A percentile compares a stretch with the other conserved stretches of the same genome.
Evolutionary conservation across 805 yeast species (phyloP).

Genomic region (Zygosaccharomyces rouxii): DNA sequence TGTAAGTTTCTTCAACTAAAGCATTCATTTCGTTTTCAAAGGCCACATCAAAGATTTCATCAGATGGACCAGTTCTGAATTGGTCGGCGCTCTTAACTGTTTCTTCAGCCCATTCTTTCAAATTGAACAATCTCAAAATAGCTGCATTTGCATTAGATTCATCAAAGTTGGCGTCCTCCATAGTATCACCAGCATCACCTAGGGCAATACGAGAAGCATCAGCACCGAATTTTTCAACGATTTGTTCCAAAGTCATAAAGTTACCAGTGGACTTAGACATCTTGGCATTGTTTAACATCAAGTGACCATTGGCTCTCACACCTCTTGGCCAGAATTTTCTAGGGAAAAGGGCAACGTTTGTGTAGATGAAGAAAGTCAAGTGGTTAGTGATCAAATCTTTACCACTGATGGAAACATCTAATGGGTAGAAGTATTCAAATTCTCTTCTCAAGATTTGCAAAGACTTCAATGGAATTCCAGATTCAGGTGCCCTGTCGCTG

Average conservation of each 20-base stretch:
- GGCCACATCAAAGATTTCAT: constrained; percentile 75
- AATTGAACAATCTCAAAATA: constrained; percentile 81
- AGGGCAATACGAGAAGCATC: constrained; percentile 96
- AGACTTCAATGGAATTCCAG: constrained; percentile 61
- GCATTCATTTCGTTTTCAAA: constrained; percentile 91
- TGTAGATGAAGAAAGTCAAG: constrained; percentile 89
- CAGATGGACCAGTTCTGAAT: constrained; percentile 51
- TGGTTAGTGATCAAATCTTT: constrained; percentile 97
- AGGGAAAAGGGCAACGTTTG: constrained; percentile 90
- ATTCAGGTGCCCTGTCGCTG: constrained; percentile 48
- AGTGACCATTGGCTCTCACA: constrained; percentile 91
- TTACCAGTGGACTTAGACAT: constrained; percentile 98
- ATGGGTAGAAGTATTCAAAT: constrained; percentile 94
- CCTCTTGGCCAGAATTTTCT: constrained; percentile 90
- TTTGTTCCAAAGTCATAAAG: constrained; percentile 84
- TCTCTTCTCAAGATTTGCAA: constrained; percentile 80
- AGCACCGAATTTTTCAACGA: constrained; percentile 87
- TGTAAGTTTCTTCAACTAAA: constrained; percentile 68
- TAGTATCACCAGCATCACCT: constrained; percentile 97
- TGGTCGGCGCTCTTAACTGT: constrained; percentile 46
- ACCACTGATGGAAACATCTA: constrained; percentile 89
- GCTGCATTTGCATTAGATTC: constrained; percentile 97
- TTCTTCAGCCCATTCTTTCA: constrained; percentile 95
- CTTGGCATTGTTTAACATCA: constrained; percentile 91
- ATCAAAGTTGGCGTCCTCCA: constrained; percentile 97